Percentiles rank a stretch among this genome's conserved stretches.
Evolutionary conservation across 2,329 filamentous ascomycete species (phyloP).

Genomic region (Fusarium oligoseptatum): DNA sequence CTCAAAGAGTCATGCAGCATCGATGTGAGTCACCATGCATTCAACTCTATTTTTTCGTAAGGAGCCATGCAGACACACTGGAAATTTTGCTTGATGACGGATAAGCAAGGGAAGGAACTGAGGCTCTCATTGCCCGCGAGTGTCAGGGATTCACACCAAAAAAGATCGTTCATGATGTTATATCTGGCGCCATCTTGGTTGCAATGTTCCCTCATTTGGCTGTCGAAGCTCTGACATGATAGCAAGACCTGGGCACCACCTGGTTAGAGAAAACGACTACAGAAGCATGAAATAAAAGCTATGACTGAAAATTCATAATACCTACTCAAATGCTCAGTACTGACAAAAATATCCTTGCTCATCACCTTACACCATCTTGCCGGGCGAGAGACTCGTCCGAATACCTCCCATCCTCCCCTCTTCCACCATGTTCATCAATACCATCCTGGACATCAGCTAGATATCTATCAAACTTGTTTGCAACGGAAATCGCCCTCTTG

Average conservation of each 20-base stretch:
- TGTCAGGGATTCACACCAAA: background rate
- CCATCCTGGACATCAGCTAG: constrained; percentile 17
- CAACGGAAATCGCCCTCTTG: constrained; percentile 13
- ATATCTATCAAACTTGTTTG: constrained; percentile 22
- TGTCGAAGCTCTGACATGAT: too few species aligned
- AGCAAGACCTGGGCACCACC: too few species aligned
- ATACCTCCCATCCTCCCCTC: constrained; percentile 6
- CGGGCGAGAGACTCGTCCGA: constrained; percentile 8
- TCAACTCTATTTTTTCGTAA: background rate
- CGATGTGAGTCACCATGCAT: background rate
- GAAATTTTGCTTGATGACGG: background rate
- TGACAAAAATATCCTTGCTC: background rate
- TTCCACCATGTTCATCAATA: background rate
- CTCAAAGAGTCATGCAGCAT: background rate
- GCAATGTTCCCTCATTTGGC: too few species aligned
- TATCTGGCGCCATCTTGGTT: too few species aligned
- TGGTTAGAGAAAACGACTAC: too few species aligned
- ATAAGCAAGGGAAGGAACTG: background rate
- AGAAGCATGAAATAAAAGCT: too few species aligned
- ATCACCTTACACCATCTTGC: constrained; percentile 4
- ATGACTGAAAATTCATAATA: too few species aligned
- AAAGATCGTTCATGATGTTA: too few species aligned
- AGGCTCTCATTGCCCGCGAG: background rate
- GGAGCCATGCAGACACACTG: background rate
- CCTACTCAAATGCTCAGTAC: too few species aligned